phyloP scores from a whole-genome alignment of 257 asterid genomes.

The Gentiana straminea region DNA sequence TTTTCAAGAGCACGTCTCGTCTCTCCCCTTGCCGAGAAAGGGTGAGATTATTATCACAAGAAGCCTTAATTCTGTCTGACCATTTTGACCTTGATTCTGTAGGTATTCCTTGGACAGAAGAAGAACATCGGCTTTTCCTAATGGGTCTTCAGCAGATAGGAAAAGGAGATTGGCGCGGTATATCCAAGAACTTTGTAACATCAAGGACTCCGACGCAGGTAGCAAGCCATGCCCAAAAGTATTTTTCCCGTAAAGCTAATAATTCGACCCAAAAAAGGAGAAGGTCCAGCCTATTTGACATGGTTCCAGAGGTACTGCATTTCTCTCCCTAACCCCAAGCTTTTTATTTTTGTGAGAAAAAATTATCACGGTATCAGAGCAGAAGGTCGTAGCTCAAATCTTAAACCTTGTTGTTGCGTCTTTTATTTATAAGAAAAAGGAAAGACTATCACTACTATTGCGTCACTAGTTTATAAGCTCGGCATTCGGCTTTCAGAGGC shows the following conservation, averaged over 20 bases:
- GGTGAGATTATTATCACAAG: no score
- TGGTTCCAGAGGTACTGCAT: conserved; percentile 47
- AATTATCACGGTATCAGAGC: neutral
- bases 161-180: conserved; percentile 80
- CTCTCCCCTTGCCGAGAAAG: no score
- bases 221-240: conserved; percentile 73
- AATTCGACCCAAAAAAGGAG: conserved; percentile 25
- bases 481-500: no score
- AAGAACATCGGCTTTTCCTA: conserved; percentile 70
- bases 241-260: conserved; percentile 26
- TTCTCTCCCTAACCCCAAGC: neutral
- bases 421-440: no score
- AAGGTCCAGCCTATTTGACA: conserved; percentile 57
- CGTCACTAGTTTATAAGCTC: no score
- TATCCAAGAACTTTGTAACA: conserved; percentile 34
- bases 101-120: conserved; percentile 85
- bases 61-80: no score
- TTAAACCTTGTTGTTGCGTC: no score
- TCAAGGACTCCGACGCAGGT: conserved; percentile 48
- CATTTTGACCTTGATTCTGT: neutral
- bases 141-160: conserved; percentile 61
- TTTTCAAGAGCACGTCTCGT: no score
- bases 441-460: no score
- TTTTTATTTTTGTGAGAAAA: neutral
- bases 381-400: neutral